These are phyloP conservation scores for Asclepias syriaca DNA, from an alignment of 257 asterid genomes.

Conservation along the genomic window DNA sequence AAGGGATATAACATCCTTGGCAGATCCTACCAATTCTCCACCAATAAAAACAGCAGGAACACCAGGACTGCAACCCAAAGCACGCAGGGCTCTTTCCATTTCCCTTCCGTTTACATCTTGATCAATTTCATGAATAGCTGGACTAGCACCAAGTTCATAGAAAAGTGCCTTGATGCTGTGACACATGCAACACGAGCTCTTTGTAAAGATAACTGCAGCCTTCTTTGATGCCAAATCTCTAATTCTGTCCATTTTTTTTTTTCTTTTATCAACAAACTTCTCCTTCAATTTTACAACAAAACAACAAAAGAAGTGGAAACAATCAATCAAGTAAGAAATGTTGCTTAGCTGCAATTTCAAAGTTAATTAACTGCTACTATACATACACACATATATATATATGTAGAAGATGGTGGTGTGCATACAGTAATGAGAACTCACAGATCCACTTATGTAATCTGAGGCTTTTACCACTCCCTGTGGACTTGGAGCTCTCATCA, in stretches of 20 bases:
- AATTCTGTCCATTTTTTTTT: constrained; percentile 45
- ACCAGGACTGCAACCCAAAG: constrained; percentile 60
- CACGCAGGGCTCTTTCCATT: constrained; percentile 56
- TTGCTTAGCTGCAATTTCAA: neutral
- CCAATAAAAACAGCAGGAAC: constrained; percentile 80
- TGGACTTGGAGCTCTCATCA: constrained; percentile 22
- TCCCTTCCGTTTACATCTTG: constrained; percentile 50
- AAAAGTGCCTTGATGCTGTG: constrained; percentile 74
- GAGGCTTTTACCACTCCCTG: constrained; percentile 10
- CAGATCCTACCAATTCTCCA: constrained; percentile 60
- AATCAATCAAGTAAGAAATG: neutral
- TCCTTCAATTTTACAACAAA: neutral
- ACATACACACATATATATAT: too few species aligned
- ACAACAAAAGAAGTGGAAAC: neutral
- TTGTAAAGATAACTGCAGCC: constrained; percentile 74
- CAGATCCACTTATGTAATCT: constrained; percentile 8
- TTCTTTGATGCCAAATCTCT: constrained; percentile 62
- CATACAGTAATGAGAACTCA: neutral
- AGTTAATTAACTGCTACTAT: neutral
- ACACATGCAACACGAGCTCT: constrained; percentile 89
- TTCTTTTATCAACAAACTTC: neutral
- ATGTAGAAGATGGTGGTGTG: neutral
- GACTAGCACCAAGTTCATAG: constrained; percentile 74
- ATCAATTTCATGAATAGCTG: constrained; percentile 66
- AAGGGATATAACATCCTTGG: constrained; percentile 55